phyloP scores from a whole-genome alignment of 2,329 filamentous ascomycete genomes.

The Colletotrichum ledebouriae region DNA sequence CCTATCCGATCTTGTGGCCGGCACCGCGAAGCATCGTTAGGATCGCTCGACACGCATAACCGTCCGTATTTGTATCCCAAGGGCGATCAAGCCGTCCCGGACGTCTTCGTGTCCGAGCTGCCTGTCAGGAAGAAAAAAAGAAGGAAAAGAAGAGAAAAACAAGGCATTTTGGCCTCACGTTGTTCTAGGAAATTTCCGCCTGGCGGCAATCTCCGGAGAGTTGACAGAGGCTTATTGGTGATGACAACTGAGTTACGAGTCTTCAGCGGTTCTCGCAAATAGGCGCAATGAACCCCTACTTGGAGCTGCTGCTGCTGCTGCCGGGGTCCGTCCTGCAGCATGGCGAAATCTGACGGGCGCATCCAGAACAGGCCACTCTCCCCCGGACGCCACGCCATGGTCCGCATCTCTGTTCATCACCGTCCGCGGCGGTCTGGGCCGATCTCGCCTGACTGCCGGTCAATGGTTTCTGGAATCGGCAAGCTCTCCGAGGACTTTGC shows the following conservation, averaged over 20 bases:
- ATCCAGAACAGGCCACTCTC: constrained; percentile 36
- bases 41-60: too few species aligned
- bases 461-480: constrained; percentile 29
- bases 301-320: background rate
- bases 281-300: background rate
- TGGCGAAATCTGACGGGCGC: too few species aligned
- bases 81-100: constrained; percentile 2
- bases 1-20: too few species aligned
- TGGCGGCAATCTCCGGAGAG: constrained; percentile 18
- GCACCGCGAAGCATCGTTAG: too few species aligned
- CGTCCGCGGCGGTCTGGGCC: constrained; percentile 20
- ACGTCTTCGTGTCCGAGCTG: constrained; percentile 16
- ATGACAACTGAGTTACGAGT: too few species aligned
- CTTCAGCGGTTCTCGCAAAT: constrained; percentile 9
- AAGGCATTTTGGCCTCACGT: too few species aligned
- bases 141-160: too few species aligned
- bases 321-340: too few species aligned
- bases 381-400: constrained; percentile 30
- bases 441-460: constrained; percentile 35
- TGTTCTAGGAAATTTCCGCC: background rate
- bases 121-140: too few species aligned
- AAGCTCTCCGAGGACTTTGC: constrained; percentile 23
- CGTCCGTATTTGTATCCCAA: constrained; percentile 4
- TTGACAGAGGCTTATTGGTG: background rate
- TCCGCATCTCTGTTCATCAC: constrained; percentile 12